Conservation (phyloP, 192 early-diverging fungal genomes). For the Geranomyces michiganensis region DNA sequence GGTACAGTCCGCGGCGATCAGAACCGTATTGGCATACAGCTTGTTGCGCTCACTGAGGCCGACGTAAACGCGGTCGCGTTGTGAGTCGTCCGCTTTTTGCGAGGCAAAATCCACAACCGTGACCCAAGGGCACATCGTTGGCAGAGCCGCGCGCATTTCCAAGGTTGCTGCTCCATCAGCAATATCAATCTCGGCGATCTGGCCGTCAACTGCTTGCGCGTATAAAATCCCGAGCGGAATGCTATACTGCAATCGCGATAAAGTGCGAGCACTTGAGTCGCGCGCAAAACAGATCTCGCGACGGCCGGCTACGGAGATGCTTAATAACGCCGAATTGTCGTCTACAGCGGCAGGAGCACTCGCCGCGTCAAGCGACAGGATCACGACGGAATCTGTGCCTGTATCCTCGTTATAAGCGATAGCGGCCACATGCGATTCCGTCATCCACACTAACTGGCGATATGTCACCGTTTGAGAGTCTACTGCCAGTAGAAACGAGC, state of each 20-base stretch:
- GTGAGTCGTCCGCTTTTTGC: not conserved
- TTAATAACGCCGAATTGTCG: no score
- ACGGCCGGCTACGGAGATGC: not conserved
- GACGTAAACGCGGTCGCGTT: conserved; percentile 51
- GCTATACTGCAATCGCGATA: conserved; percentile 8
- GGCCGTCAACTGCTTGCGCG: conserved; percentile 2
- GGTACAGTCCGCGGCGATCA: conserved; percentile 77
- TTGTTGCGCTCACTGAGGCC: conserved; percentile 79
- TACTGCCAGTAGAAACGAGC: not conserved
- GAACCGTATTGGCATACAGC: conserved; percentile 73
- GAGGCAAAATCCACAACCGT: conserved; percentile 25
- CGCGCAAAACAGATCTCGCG: not conserved
- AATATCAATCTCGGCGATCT: conserved; percentile 14
- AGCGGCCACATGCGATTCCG: conserved; percentile 53
- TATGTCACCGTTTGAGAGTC: not conserved
- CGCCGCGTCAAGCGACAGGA: not conserved
- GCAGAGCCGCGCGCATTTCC: conserved; percentile 22
- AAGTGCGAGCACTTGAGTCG: not conserved
- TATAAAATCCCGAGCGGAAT: not conserved
- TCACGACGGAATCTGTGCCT: conserved; percentile 19
- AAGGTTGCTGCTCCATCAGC: not conserved
- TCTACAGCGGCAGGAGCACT: no score
- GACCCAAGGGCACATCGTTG: conserved; percentile 63
- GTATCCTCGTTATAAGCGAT: conserved; percentile 26
- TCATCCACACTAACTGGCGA: conserved; percentile 75